phyloP scores from a whole-genome alignment of 2,329 filamentous ascomycete genomes.

The Colletotrichum ledebouriae region DNA sequence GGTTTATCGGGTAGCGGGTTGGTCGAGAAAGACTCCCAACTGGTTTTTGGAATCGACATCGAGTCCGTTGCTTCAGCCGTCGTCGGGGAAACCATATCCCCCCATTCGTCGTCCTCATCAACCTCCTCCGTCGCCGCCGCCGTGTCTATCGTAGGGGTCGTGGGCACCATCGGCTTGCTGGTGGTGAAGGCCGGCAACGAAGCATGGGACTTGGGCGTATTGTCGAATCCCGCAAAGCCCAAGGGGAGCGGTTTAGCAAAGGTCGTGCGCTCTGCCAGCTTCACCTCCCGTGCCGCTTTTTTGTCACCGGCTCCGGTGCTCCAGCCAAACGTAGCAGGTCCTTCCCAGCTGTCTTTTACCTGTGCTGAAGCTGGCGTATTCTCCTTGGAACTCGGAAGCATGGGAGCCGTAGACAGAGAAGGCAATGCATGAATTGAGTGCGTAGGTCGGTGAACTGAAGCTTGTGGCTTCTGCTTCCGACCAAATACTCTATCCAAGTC shows the following conservation, averaged over 20 bases:
- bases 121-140: slow-evolving; percentile 21
- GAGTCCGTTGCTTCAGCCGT: slow-evolving; percentile 33
- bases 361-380: slow-evolving; percentile 46
- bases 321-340: slow-evolving; percentile 50
- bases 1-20: slow-evolving; percentile 29
- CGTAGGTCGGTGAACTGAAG: slow-evolving; percentile 45
- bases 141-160: slow-evolving; percentile 24
- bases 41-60: slow-evolving; percentile 34
- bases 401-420: slow-evolving; percentile 28
- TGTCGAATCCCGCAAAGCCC: slow-evolving; percentile 31
- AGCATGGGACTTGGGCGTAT: slow-evolving; percentile 34
- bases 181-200: slow-evolving; percentile 33
- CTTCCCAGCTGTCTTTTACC: slow-evolving; percentile 36
- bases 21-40: slow-evolving; percentile 39
- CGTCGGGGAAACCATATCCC: slow-evolving; percentile 68
- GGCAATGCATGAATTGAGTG: slow-evolving; percentile 36
- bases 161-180: slow-evolving; percentile 18
- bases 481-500: slow-evolving; percentile 62
- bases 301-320: slow-evolving; percentile 28
- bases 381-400: slow-evolving; percentile 8
- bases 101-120: slow-evolving; percentile 66
- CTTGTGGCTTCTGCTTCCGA: slow-evolving; percentile 49
- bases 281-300: background rate
- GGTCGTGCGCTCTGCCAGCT: slow-evolving; percentile 2
- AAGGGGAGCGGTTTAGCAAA: slow-evolving; percentile 25